Evolutionary conservation across 257 asterid genomes (phyloP), one percentile per base, ranked within the genome.

Genomic region (Solanum dulcamara): DNA sequence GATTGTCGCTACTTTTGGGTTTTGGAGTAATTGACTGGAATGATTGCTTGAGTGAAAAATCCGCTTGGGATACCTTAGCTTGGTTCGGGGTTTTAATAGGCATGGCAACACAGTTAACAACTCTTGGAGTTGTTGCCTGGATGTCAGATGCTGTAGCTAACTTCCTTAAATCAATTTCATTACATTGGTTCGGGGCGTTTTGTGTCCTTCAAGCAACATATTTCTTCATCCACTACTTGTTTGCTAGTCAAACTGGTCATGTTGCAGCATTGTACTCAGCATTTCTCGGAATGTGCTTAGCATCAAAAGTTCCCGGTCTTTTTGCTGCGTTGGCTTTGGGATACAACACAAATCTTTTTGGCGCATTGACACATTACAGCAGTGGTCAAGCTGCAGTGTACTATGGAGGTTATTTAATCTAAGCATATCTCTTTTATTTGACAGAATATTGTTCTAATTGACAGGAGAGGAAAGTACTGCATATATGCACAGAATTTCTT

Each of bases 341-440:
- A 20, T 96, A 90, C 82, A 94, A 88, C 79, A 92, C 98, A 0
- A 94, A 94, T 87, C 96, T 96, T 26, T 94, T 93, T 51, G 98
- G 99, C 11, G 96, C 98, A 5, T 80, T 96, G 35, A 93, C 97
- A 46, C 99, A 96, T 88, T 96, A 96, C 37, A 91, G 98, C 87
- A 96, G 99, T 83, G 98, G 98, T 59, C 99, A 96, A 87, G 94
- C 98, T 67, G 99, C 97, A 26, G 88, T 96, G 26, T 96, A 96
- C 75, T 96, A 89, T 71, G 98, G 97, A 87, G 98, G 99, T 94
- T 90, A 24, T 32, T 83, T 60, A 15, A 15, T 35, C 46, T 7
- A 67, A 30, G 0, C 22, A 14, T 72, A 17, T n/a, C 46, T 38
- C 35, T 57, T 7, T 26, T 17, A 24, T 11, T 24, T 60, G 68